Evolutionary conservation across 2,329 filamentous ascomycete species (phyloP).

Genomic region (Lithohypha guttulata): DNA sequence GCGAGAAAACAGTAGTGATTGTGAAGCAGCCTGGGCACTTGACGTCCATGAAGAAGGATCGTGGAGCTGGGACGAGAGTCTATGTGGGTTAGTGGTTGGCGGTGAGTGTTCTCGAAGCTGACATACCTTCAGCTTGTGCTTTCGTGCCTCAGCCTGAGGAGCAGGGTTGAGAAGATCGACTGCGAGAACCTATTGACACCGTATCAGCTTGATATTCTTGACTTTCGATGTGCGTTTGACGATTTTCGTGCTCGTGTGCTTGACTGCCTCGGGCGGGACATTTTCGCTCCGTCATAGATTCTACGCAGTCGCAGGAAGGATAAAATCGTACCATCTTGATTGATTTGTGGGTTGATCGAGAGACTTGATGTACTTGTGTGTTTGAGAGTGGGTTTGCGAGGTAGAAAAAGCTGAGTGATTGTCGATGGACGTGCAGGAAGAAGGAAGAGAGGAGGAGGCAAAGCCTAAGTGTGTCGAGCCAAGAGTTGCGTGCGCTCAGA

Average conservation of each 20-base stretch:
- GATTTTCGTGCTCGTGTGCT: constrained; percentile 21
- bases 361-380: constrained; percentile 4
- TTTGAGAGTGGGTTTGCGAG: constrained; percentile 1
- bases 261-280: constrained; percentile 11
- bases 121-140: constrained; percentile 99
- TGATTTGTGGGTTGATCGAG: constrained; percentile 34
- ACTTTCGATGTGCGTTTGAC: constrained; percentile 12
- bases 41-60: constrained; percentile 99
- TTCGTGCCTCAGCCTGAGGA: constrained; percentile 93
- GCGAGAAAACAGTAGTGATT: constrained; percentile 99
- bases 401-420: neutral
- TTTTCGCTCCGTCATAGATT: constrained; percentile 16
- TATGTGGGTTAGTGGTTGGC: constrained; percentile 30
- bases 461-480: no score
- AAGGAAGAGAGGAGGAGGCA: no score
- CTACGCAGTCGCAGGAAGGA: constrained; percentile 4
- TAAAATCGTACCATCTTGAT: constrained; percentile 58
- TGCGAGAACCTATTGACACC: constrained; percentile 77
- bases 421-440: no score
- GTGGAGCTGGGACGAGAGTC: constrained; percentile 89
- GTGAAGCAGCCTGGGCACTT: constrained; percentile 99
- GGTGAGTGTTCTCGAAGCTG: constrained; percentile 7
- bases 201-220: constrained; percentile 11
- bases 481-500: no score
- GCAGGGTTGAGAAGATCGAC: constrained; percentile 99